Conservation (phyloP, 176 grass and related monocot genomes). For the Olyra latifolia region DNA sequence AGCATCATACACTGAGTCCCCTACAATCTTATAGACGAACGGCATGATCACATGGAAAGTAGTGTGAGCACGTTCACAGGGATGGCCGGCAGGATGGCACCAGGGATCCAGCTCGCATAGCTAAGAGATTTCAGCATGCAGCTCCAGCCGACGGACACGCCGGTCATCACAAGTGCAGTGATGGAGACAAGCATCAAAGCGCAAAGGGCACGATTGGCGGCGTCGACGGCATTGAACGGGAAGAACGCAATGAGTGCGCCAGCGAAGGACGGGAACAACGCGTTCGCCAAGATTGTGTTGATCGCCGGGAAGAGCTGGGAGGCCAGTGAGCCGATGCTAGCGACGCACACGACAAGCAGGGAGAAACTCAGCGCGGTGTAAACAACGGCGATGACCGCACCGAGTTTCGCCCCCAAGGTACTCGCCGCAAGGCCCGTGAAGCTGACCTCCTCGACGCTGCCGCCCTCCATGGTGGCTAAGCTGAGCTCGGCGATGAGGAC, state of each 20-base stretch:
- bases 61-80: constrained; percentile 69
- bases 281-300: too few species aligned
- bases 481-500: too few species aligned
- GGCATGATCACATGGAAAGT: constrained; percentile 86
- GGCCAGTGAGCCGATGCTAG: constrained; percentile 59
- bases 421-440: constrained; percentile 83
- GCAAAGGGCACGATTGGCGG: too few species aligned
- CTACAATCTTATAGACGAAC: constrained; percentile 82
- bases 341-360: constrained; percentile 66
- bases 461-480: constrained; percentile 56
- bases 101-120: constrained; percentile 51
- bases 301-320: constrained; percentile 53
- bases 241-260: too few species aligned
- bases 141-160: constrained; percentile 54
- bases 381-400: constrained; percentile 44
- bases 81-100: constrained; percentile 53
- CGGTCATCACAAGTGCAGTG: constrained; percentile 53
- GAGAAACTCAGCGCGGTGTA: constrained; percentile 80
- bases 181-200: constrained; percentile 71
- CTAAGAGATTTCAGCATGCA: constrained; percentile 57
- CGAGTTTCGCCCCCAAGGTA: constrained; percentile 53
- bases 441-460: constrained; percentile 60
- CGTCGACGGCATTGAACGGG: too few species aligned
- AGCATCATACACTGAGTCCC: constrained; percentile 66
- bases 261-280: too few species aligned